These are phyloP conservation scores for Raffaelea ambrosiae DNA, from an alignment of 2,329 filamentous ascomycete genomes.

Conservation along the genomic window DNA sequence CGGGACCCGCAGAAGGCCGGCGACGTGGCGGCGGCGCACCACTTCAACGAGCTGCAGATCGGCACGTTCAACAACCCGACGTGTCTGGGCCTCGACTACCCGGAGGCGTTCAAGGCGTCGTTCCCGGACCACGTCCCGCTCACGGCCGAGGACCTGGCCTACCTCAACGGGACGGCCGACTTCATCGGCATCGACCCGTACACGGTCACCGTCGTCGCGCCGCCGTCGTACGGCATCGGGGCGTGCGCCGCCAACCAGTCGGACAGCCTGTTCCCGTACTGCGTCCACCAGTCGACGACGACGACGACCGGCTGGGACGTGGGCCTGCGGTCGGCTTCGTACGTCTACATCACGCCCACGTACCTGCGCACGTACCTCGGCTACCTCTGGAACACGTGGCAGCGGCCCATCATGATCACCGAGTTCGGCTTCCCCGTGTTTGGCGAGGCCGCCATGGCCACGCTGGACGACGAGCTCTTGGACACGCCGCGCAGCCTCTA, in stretches of 20 bases:
- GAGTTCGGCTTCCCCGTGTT: constrained; percentile 52
- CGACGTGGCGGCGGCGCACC: constrained; percentile 35
- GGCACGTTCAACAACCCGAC: constrained; percentile 44
- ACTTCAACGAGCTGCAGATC: constrained; percentile 38
- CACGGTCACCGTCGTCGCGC: constrained; percentile 44
- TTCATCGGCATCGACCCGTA: constrained; percentile 51
- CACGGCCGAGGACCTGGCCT: constrained; percentile 35
- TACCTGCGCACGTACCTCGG: constrained; percentile 48
- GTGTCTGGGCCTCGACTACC: constrained; percentile 42
- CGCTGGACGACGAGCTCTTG: constrained; percentile 39
- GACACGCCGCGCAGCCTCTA: constrained; percentile 46
- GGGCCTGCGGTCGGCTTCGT: constrained; percentile 45
- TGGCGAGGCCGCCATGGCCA: constrained; percentile 30
- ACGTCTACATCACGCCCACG: constrained; percentile 49
- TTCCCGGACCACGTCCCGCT: constrained; percentile 36
- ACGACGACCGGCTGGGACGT: constrained; percentile 48
- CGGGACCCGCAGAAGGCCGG: constrained; percentile 26
- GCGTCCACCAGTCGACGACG: constrained; percentile 36
- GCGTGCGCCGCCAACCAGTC: constrained; percentile 38
- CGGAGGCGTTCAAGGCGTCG: constrained; percentile 34
- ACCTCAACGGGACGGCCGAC: constrained; percentile 39
- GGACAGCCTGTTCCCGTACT: constrained; percentile 40
- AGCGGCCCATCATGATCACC: constrained; percentile 34
- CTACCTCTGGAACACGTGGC: constrained; percentile 53
- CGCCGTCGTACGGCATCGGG: constrained; percentile 33